These are phyloP conservation scores for Lactarius quietus DNA, from an alignment of 768 basidiomycete genomes.

Conservation along the genomic window DNA sequence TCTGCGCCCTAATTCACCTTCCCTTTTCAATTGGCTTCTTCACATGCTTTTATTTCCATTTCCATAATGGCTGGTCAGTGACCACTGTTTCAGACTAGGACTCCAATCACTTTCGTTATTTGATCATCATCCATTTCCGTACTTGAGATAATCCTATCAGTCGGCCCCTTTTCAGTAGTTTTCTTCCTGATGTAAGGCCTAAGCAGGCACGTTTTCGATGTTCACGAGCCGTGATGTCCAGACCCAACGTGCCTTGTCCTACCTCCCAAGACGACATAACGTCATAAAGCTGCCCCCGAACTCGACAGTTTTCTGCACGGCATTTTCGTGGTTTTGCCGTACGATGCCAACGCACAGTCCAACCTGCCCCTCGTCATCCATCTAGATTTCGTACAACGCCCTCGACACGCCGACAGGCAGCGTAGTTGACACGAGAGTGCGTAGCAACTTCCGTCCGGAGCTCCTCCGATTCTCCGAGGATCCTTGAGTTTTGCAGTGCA, in stretches of 20 bases:
- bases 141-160: neutral
- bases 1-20: constrained; percentile 4
- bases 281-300: neutral
- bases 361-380: neutral
- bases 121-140: neutral
- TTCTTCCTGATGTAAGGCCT: neutral
- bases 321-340: neutral
- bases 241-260: neutral
- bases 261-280: no score
- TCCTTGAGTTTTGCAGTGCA: no score
- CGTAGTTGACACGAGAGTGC: neutral
- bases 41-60: neutral
- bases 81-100: neutral
- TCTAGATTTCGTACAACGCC: neutral
- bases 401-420: neutral
- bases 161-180: neutral
- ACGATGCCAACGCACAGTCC: neutral
- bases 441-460: neutral
- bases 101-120: neutral
- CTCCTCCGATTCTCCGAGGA: constrained; percentile 11
- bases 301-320: neutral
- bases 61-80: neutral
- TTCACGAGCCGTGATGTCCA: neutral
- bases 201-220: neutral
- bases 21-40: neutral